Base-by-base conservation (phyloP, 176 grass and related monocot genomes). In the Cenchrus purpureus region DNA sequence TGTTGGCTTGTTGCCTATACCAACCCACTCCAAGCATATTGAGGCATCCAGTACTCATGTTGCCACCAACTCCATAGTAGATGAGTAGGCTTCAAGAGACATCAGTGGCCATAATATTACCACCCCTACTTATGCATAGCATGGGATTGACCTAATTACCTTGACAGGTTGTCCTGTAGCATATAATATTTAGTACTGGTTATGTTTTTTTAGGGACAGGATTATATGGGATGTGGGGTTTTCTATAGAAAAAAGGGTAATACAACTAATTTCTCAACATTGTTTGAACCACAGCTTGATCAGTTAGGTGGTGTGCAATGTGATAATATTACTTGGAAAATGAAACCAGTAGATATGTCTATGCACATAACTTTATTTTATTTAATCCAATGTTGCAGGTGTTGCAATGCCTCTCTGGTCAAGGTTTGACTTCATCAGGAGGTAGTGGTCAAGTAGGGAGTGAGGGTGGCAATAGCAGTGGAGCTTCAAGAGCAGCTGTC, bases 351-450 rank as follows among this genome's bases (percentile, higher is more conserved):
- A 69, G 25, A 53, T 10, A 43, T 71, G 9, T 25, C 34, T 57
- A 32, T 22, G 20, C 17, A 0, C 32, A 75, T 50, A 49, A 19
- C 17, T 56, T 80, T 87, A 29, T 74, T 83, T 77, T 34, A 65
- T 71, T 65, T 80, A 12, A 71, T 70, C 3, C 8, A 20, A 66
- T 82, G 2, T 50, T 79, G 56, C 71, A 99, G 97, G 71, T 96
- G 75, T 91, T 99, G 78, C 93, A 96, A 62, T 91, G 80, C 57
- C 81, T 99, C 63, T 89, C 97, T 29, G 74, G 86, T 44, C 91
- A 99, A 88, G 90, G 90, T 68, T 83, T 92, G 88, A 82, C 91
- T 72, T 91, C 88, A 68, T 99, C 97, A 62, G 97, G 91, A 78
- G 82, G 92, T 63, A 86, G 91, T 89, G 78, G 82, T 78, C 68